These are phyloP conservation scores for Fraxinus ornus DNA, from an alignment of 305 asterid species.

Conservation along the genomic window DNA sequence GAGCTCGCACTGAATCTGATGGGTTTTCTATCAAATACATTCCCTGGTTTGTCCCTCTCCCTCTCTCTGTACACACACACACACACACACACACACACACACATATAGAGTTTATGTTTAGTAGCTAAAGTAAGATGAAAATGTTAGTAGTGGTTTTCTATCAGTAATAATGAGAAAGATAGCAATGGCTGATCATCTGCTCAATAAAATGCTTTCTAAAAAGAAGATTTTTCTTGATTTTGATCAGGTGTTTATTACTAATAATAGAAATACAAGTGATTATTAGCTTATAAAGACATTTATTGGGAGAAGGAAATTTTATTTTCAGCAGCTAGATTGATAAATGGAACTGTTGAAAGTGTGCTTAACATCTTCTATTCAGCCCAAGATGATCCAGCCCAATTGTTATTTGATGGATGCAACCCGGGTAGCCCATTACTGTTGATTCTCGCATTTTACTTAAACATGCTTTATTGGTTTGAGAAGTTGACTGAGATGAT, in stretches of 20 bases:
- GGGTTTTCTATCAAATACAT: slow-evolving; percentile 59
- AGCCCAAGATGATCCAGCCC: too few species aligned
- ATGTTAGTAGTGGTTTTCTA: background rate
- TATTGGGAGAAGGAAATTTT: background rate
- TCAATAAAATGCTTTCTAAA: background rate
- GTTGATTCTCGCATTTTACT: too few species aligned
- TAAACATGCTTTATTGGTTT: too few species aligned
- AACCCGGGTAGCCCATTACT: too few species aligned
- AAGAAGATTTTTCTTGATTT: background rate
- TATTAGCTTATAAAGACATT: background rate
- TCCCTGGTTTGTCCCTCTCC: slow-evolving; percentile 49
- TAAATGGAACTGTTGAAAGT: background rate
- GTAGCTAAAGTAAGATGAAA: background rate
- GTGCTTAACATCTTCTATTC: too few species aligned
- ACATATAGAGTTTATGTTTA: background rate
- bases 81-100: background rate
- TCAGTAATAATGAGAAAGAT: background rate
- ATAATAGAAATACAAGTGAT: background rate
- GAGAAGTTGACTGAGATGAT: too few species aligned
- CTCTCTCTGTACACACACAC: background rate
- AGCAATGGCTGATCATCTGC: background rate
- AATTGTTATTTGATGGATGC: too few species aligned
- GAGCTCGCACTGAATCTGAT: slow-evolving; percentile 40
- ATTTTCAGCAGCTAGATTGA: background rate
- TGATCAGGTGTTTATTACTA: background rate